Evolutionary conservation across 192 early-diverging fungal species (phyloP), one percentile per base, ranked within the genome.

Genomic region (Mortierella hygrophila): DNA sequence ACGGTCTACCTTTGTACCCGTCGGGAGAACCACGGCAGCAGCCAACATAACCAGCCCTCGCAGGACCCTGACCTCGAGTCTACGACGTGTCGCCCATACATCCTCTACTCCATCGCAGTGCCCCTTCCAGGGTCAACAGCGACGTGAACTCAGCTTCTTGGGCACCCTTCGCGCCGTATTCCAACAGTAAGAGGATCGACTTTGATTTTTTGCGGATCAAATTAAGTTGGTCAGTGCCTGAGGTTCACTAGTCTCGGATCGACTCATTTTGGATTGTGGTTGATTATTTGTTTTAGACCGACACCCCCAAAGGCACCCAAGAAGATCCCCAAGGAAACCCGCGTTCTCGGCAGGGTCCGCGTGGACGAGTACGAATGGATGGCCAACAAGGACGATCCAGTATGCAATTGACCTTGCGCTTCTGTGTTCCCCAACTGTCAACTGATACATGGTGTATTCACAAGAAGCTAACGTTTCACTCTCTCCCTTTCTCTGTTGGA

Each of bases 331-430:
- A 82, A 82, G 26, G 75, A 79, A 60, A 90, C 78, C 65, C 88
- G 71, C 37, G 54, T 83, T 23, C 72, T 89, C 72, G 91, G 87
- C 21, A 72, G 80, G 38, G 72, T 89, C 13, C 88, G 92, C 0
- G 47, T 84, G 13, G 92, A 93, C 75, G 85, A 88, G 41, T 93
- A 85, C 79, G 85, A 86, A 35, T 93, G 92, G 92, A 90, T 93
- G 87, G 76, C 91, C 26, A 87, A 91, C 76, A 73, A 87, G 60
- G 68, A 89, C n/a, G 83, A 91, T 65, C 79, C 79, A 26, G 92
- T 91, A 91, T 84, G 80, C 35, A 40, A 40, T 40, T 40, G 2
- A 60, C 47, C 52, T 21, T 15, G n/a, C 5, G 37, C 40, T 32
- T 32, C 4, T 13, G n/a, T 60, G 13, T 10, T 55, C 20, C 10